Evolutionary conservation across 2,329 filamentous ascomycete species (phyloP).

Genomic region (Pseudogymnoascus sp.): DNA sequence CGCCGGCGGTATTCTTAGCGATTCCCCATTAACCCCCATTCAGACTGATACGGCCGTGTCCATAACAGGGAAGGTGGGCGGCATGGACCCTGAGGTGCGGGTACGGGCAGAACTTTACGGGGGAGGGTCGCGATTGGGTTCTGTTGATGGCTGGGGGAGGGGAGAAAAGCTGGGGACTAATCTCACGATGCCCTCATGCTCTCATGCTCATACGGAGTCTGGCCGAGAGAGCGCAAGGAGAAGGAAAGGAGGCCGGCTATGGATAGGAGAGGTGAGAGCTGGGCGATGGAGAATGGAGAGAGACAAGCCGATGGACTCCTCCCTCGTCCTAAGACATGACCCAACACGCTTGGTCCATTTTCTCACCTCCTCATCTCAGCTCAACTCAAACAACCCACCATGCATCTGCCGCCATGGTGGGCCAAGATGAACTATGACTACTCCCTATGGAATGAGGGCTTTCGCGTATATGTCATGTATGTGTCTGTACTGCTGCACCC

Average conservation of each 20-base stretch:
- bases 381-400: not conserved
- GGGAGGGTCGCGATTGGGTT: constrained; percentile 4
- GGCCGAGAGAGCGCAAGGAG: not conserved
- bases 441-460: not conserved
- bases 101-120: not conserved
- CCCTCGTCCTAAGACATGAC: not conserved
- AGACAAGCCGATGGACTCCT: not conserved
- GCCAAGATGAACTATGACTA: constrained; percentile 6
- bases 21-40: not conserved
- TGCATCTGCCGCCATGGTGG: constrained; percentile 3
- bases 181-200: not conserved
- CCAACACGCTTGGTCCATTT: not conserved
- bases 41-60: not conserved
- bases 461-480: not conserved
- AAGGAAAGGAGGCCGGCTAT: not conserved
- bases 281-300: not conserved
- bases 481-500: not conserved
- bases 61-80: not conserved
- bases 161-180: not conserved
- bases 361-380: constrained; percentile 1
- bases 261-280: not conserved
- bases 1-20: constrained; percentile 28
- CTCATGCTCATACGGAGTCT: not conserved
- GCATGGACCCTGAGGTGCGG: not conserved
- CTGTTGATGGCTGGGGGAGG: not conserved